Percentiles rank a stretch among this genome's conserved stretches.
Evolutionary conservation across 768 basidiomycete genomes (phyloP).

Genomic region (Boletus patriciae): DNA sequence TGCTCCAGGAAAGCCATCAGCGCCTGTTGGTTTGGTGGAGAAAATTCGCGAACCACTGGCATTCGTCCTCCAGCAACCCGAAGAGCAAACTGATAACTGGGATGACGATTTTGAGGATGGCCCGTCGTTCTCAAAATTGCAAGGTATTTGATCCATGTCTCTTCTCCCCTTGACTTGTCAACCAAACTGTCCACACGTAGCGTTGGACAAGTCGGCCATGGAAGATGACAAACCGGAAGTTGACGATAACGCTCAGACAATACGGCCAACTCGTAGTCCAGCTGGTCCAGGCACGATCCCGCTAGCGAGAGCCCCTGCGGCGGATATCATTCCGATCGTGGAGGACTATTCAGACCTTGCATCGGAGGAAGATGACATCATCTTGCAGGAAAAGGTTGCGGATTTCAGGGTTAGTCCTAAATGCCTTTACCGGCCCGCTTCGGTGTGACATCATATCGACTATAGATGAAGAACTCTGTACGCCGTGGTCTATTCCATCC

Average conservation of each 20-base stretch:
- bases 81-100: conserved; percentile 95
- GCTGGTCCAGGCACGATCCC: conserved; percentile 49
- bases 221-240: conserved; percentile 56
- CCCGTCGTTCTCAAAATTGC: conserved; percentile 83
- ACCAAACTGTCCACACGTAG: conserved; percentile 32
- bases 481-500: conserved; percentile 84
- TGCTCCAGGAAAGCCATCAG: conserved; percentile 20
- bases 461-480: conserved; percentile 65
- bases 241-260: conserved; percentile 81
- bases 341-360: conserved; percentile 93
- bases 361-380: conserved; percentile 71
- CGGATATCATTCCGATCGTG: conserved; percentile 63
- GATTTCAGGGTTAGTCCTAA: conserved; percentile 67
- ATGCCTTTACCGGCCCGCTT: background rate
- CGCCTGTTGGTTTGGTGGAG: conserved; percentile 35
- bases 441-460: background rate
- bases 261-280: conserved; percentile 74
- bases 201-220: conserved; percentile 57
- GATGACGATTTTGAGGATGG: conserved; percentile 97
- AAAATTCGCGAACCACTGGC: conserved; percentile 55
- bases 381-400: conserved; percentile 74
- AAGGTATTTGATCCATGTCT: conserved; percentile 38
- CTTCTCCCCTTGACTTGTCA: background rate
- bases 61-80: conserved; percentile 67
- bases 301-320: conserved; percentile 60